These are phyloP conservation scores for Crataegus laevigata DNA, from an alignment of 306 rosid species.

Conservation along the genomic window DNA sequence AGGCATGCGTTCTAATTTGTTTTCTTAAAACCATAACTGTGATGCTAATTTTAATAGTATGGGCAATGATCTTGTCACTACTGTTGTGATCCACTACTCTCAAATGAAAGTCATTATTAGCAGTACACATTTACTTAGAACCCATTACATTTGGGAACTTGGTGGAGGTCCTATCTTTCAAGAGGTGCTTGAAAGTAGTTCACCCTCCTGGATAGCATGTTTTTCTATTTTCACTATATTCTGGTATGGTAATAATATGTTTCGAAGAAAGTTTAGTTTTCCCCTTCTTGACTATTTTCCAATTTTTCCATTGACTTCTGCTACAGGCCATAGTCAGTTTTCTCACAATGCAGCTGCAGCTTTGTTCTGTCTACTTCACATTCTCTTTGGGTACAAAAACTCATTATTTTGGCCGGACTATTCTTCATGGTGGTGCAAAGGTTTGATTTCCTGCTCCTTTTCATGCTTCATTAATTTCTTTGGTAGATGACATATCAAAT, in stretches of 20 bases:
- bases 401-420: constrained; percentile 93
- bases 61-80: too few species aligned
- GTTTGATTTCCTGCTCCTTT: constrained; percentile 33
- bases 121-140: not conserved
- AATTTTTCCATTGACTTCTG: constrained; percentile 9
- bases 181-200: not conserved
- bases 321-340: constrained; percentile 85
- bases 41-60: not conserved
- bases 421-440: constrained; percentile 99
- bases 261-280: not conserved
- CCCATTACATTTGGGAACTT: not conserved
- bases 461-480: not conserved
- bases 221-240: not conserved
- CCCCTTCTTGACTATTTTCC: not conserved
- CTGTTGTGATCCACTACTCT: too few species aligned
- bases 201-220: not conserved
- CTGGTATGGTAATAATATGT: not conserved
- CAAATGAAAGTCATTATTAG: not conserved
- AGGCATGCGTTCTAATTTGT: not conserved
- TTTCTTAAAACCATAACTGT: not conserved
- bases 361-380: constrained; percentile 85
- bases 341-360: constrained; percentile 92
- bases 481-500: not conserved
- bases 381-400: constrained; percentile 87
- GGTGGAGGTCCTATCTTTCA: not conserved